Conservation (phyloP, 2,329 filamentous ascomycete species). For the Trichoderma aggressivum region DNA sequence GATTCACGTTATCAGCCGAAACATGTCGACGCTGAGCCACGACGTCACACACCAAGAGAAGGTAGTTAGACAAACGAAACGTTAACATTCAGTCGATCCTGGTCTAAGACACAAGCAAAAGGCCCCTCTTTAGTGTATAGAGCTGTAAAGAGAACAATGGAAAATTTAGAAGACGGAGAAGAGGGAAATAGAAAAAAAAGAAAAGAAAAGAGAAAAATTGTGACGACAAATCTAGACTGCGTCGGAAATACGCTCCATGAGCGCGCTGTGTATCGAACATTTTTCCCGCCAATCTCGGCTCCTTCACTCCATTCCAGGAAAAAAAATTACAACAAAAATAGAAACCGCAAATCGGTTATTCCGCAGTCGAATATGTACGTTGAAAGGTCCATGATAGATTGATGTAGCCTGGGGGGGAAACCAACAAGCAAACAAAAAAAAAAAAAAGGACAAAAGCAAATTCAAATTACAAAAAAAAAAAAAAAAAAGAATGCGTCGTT, state of each 20-base stretch:
- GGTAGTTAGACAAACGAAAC: conserved; percentile 18
- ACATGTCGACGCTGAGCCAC: neutral
- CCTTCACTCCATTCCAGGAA: conserved; percentile 11
- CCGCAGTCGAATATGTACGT: conserved; percentile 20
- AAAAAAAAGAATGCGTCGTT: conserved; percentile 9
- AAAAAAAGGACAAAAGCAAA: conserved; percentile 2
- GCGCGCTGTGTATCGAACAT: conserved; percentile 11
- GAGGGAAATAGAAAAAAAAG: neutral
- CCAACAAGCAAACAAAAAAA: neutral
- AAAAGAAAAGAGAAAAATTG: conserved; percentile 5
- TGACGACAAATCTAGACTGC: conserved; percentile 9
- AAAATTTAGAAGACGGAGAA: neutral
- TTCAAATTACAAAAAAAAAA: neutral
- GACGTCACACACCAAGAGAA: conserved; percentile 12
- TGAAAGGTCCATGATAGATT: conserved; percentile 19
- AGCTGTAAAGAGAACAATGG: neutral
- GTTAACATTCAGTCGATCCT: conserved; percentile 18
- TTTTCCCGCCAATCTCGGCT: neutral
- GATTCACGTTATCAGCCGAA: neutral
- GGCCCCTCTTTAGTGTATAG: neutral
- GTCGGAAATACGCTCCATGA: conserved; percentile 10
- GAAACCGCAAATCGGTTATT: conserved; percentile 15
- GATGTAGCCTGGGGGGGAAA: conserved; percentile 15
- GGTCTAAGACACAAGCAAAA: conserved; percentile 19
- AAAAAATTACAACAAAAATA: conserved; percentile 18